Evolutionary conservation across 2,329 filamentous ascomycete species (phyloP).

Genomic region (Lecanicillium sp.): DNA sequence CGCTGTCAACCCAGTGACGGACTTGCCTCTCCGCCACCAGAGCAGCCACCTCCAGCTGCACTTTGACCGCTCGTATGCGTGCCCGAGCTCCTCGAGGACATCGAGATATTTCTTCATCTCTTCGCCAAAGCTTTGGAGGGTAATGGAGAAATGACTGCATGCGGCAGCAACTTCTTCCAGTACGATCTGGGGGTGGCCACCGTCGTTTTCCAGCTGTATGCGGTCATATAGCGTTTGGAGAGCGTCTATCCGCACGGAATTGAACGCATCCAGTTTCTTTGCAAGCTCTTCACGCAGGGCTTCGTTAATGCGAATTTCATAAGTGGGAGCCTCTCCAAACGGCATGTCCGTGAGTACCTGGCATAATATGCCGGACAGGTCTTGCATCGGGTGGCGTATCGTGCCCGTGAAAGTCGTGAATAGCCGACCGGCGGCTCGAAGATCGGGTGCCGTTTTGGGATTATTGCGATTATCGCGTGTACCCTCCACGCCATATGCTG

Average conservation of each 20-base stretch:
- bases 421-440: background rate
- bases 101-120: slow-evolving; percentile 75
- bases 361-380: slow-evolving; percentile 74
- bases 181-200: slow-evolving; percentile 69
- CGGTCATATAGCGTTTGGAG: slow-evolving; percentile 69
- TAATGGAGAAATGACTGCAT: slow-evolving; percentile 88
- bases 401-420: slow-evolving; percentile 61
- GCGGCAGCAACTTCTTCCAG: slow-evolving; percentile 89
- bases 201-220: slow-evolving; percentile 59
- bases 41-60: slow-evolving; percentile 73
- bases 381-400: slow-evolving; percentile 84
- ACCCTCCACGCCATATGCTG: background rate
- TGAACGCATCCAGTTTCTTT: slow-evolving; percentile 69
- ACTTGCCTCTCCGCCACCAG: slow-evolving; percentile 51
- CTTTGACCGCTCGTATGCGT: slow-evolving; percentile 53
- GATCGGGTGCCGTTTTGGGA: background rate
- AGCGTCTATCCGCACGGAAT: slow-evolving; percentile 63
- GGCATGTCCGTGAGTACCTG: slow-evolving; percentile 77
- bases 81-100: slow-evolving; percentile 74
- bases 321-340: slow-evolving; percentile 59
- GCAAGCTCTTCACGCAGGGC: slow-evolving; percentile 69
- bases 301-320: slow-evolving; percentile 64
- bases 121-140: slow-evolving; percentile 77
- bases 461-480: background rate
- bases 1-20: slow-evolving; percentile 13